Percentiles rank a stretch among this genome's conserved stretches.
These are phyloP conservation scores for Starmerella cellae DNA, from an alignment of 805 yeast genomes.

Conservation along the genomic window DNA sequence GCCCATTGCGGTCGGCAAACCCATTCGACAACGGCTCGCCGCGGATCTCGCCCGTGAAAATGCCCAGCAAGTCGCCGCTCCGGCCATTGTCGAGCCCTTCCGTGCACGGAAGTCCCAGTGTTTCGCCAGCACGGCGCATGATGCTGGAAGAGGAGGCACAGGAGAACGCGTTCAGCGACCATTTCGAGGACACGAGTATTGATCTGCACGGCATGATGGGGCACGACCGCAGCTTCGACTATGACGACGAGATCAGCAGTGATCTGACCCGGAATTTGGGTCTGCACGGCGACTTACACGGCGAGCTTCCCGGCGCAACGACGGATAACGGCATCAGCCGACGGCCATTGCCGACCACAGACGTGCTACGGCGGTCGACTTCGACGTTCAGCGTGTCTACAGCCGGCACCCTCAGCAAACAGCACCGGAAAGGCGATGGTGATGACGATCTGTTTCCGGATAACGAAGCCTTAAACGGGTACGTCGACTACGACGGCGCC, in stretches of 20 bases:
- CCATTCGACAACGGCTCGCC: slow-evolving; percentile 18
- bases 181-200: not conserved
- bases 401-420: slow-evolving; percentile 2
- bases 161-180: not conserved
- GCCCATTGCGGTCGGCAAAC: slow-evolving; percentile 16
- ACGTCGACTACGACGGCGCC: slow-evolving; percentile 10
- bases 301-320: not conserved
- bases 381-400: slow-evolving; percentile 13
- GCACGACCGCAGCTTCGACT: not conserved
- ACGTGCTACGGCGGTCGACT: slow-evolving; percentile 11
- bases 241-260: not conserved
- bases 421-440: slow-evolving; percentile 10
- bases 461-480: not conserved
- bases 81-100: slow-evolving; percentile 3
- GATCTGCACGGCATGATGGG: too few species aligned
- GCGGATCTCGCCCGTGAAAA: slow-evolving; percentile 17
- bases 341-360: slow-evolving; percentile 9
- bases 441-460: slow-evolving; percentile 1
- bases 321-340: not conserved
- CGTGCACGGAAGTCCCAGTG: slow-evolving; percentile 18
- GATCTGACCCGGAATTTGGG: not conserved
- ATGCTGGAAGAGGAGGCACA: slow-evolving; percentile 2
- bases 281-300: not conserved
- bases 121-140: slow-evolving; percentile 18
- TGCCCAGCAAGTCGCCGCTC: slow-evolving; percentile 9